Evolutionary conservation across 2,329 filamentous ascomycete genomes (phyloP).

Genomic region (Trichoderma guizhouense): DNA sequence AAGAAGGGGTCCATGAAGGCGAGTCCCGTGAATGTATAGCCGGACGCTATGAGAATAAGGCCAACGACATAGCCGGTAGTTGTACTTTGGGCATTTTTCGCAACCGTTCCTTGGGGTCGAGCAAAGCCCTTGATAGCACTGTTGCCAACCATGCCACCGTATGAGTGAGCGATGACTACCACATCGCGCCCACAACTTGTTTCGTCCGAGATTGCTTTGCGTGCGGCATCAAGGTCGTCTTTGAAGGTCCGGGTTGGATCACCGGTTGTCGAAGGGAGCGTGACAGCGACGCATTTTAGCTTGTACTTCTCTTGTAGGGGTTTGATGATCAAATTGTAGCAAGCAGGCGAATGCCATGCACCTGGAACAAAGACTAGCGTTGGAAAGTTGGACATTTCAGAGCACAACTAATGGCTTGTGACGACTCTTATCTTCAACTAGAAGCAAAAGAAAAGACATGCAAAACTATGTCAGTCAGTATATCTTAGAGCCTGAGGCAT

Average conservation of each 20-base stretch:
- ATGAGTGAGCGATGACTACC: not conserved
- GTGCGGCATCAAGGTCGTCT: not conserved
- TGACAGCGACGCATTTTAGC: not conserved
- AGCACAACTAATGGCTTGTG: not conserved
- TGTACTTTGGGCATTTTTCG: not conserved
- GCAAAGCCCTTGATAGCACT: not conserved
- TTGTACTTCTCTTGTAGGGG: not conserved
- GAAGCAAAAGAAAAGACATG: not conserved
- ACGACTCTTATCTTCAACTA: not conserved
- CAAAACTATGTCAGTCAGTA: not conserved
- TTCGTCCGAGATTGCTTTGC: not conserved
- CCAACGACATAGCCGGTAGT: not conserved
- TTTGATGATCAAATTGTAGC: not conserved
- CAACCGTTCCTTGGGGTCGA: not conserved
- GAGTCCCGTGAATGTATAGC: not conserved
- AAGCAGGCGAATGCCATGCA: not conserved
- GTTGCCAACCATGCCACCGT: not conserved
- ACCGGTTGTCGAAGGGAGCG: not conserved
- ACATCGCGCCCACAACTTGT: not conserved
- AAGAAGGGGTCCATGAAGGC: constrained; percentile 3
- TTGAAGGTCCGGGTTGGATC: not conserved
- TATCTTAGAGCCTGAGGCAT: not conserved
- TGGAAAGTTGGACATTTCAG: not conserved
- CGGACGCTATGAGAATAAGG: constrained; percentile 1
- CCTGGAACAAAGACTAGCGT: constrained; percentile 1